A percentile compares a stretch with the other conserved stretches of the same genome.
These are phyloP conservation scores for Balansia obtecta DNA, from an alignment of 2,329 filamentous ascomycete species.

Conservation along the genomic window DNA sequence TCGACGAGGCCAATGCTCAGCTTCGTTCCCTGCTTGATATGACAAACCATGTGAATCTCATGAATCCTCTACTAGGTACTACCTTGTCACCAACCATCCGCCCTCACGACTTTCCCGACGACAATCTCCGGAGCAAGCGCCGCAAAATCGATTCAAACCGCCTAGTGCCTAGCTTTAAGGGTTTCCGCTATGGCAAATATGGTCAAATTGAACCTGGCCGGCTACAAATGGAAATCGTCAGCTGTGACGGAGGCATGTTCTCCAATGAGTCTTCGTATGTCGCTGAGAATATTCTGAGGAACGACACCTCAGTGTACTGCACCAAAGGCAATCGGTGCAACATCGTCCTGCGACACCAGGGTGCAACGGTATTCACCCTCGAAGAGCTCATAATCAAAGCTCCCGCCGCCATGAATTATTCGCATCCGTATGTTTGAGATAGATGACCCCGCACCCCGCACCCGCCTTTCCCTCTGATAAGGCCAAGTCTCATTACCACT, in stretches of 20 bases:
- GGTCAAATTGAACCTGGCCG: conserved; percentile 77
- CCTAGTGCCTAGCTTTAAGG: conserved; percentile 33
- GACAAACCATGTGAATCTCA: conserved; percentile 19
- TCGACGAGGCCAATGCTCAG: conserved; percentile 31
- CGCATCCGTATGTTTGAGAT: conserved; percentile 58
- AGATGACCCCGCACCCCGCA: background rate
- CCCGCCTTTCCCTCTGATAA: background rate
- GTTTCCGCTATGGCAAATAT: conserved; percentile 71
- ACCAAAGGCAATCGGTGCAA: conserved; percentile 83
- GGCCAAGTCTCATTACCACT: background rate
- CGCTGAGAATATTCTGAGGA: conserved; percentile 70
- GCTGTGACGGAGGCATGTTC: conserved; percentile 72
- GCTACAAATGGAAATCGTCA: conserved; percentile 76
- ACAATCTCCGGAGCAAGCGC: conserved; percentile 48
- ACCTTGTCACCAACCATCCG: conserved; percentile 22
- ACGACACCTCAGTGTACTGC: conserved; percentile 79
- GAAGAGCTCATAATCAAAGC: conserved; percentile 83
- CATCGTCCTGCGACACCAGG: conserved; percentile 70
- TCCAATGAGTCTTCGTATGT: conserved; percentile 51
- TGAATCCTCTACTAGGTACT: conserved; percentile 17
- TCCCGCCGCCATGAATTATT: conserved; percentile 61
- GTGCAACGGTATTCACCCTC: conserved; percentile 67
- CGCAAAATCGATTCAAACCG: conserved; percentile 58
- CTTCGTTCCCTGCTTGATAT: conserved; percentile 30
- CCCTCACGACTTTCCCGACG: conserved; percentile 28